Conservation (phyloP, 805 yeast species). For the Cyberlindnera xishuangbannaensis region DNA sequence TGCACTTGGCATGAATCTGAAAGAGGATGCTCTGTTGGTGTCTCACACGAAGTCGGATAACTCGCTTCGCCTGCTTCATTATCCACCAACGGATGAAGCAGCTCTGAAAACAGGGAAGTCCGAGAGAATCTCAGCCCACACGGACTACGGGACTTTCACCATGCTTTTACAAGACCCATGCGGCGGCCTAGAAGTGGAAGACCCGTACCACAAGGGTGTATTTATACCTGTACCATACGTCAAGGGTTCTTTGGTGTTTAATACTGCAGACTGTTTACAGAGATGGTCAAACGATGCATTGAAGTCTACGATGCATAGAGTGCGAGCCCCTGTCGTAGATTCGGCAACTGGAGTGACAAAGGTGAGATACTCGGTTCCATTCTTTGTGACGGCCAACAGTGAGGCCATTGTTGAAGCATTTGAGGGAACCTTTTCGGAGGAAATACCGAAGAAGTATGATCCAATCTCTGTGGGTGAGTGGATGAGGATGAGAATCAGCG, state of each 20-base stretch:
- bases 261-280: constrained; percentile 2
- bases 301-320: constrained; percentile 3
- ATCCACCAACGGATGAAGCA: background rate
- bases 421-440: constrained; percentile 17
- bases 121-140: constrained; percentile 3
- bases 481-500: constrained; percentile 14
- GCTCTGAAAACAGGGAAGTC: constrained; percentile 1
- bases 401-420: constrained; percentile 13
- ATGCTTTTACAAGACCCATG: constrained; percentile 2
- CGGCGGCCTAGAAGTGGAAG: constrained; percentile 10
- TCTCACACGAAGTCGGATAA: constrained; percentile 5
- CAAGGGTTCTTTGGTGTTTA: constrained; percentile 1
- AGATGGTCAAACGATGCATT: constrained; percentile 4
- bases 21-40: constrained; percentile 11
- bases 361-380: constrained; percentile 4
- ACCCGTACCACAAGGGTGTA: constrained; percentile 1
- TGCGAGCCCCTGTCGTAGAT: constrained; percentile 7
- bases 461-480: constrained; percentile 21
- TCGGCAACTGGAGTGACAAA: constrained; percentile 10
- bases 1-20: constrained; percentile 16
- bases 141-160: constrained; percentile 3
- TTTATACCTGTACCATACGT: constrained; percentile 1
- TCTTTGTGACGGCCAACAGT: constrained; percentile 2
- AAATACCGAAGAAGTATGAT: constrained; percentile 20
- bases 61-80: constrained; percentile 1